phyloP scores from a whole-genome alignment of 768 basidiomycete species.

The Amanita jacksonii region DNA sequence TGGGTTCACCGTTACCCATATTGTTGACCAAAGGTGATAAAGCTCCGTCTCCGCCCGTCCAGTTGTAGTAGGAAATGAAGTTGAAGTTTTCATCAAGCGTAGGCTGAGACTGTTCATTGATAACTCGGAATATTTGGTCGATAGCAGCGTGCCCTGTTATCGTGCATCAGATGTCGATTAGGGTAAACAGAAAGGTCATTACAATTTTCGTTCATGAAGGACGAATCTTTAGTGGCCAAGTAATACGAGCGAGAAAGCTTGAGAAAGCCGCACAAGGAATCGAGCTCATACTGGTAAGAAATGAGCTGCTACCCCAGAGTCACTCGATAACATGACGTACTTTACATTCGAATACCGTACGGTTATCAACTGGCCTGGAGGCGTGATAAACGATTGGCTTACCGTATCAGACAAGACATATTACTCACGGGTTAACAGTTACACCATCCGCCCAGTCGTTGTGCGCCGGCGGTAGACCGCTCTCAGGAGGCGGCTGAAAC shows the following conservation, averaged over 20 bases:
- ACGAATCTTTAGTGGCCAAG: constrained; percentile 56
- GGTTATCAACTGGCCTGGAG: constrained; percentile 53
- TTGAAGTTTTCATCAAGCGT: constrained; percentile 65
- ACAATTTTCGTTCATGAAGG: constrained; percentile 68
- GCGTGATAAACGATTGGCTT: background rate
- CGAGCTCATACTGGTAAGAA: constrained; percentile 58
- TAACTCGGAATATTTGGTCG: constrained; percentile 64
- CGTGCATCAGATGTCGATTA: constrained; percentile 4
- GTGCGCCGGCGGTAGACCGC: constrained; percentile 49
- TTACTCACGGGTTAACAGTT: constrained; percentile 68
- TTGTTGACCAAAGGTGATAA: constrained; percentile 58
- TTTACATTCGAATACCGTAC: constrained; percentile 78
- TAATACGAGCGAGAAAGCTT: constrained; percentile 72
- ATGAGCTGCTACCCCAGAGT: background rate
- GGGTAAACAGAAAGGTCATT: constrained; percentile 13
- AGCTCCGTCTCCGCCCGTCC: constrained; percentile 63
- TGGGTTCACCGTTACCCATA: constrained; percentile 66
- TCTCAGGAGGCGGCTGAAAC: constrained; percentile 75
- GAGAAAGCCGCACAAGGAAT: constrained; percentile 70
- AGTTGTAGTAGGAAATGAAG: constrained; percentile 71
- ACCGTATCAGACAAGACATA: constrained; percentile 31
- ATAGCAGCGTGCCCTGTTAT: constrained; percentile 55
- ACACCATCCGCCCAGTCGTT: constrained; percentile 67
- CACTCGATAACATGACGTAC: constrained; percentile 21
- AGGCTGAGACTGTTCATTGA: constrained; percentile 66